phyloP scores from a whole-genome alignment of 2,329 filamentous ascomycete species.

The Bipolaris sorokiniana region DNA sequence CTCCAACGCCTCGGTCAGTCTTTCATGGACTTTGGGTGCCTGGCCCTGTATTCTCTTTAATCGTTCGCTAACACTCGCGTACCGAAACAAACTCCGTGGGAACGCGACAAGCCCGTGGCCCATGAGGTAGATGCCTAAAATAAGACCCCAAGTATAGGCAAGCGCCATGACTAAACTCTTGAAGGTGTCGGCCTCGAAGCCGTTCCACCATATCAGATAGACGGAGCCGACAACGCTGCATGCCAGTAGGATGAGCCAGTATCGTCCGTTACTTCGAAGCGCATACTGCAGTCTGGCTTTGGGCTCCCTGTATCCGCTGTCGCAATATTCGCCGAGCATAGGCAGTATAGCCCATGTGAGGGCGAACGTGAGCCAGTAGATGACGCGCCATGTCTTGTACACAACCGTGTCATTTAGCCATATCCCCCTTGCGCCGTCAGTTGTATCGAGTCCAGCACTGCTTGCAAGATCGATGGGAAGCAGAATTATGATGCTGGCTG shows the following conservation, averaged over 20 bases:
- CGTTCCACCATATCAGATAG: slow-evolving; percentile 82
- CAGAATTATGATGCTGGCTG: slow-evolving; percentile 86
- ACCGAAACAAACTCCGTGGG: slow-evolving; percentile 78
- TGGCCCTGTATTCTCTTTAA: slow-evolving; percentile 77
- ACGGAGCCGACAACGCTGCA: slow-evolving; percentile 74
- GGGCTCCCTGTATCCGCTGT: slow-evolving; percentile 89
- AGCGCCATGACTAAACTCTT: slow-evolving; percentile 91
- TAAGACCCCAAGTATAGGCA: slow-evolving; percentile 90
- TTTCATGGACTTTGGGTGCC: slow-evolving; percentile 84
- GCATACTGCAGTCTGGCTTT: slow-evolving; percentile 83
- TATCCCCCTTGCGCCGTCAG: slow-evolving; percentile 75
- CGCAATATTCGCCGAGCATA: slow-evolving; percentile 90
- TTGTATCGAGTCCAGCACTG: slow-evolving; percentile 70
- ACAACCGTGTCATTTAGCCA: slow-evolving; percentile 82
- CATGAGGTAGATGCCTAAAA: slow-evolving; percentile 96
- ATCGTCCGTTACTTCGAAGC: slow-evolving; percentile 83
- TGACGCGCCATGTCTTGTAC: slow-evolving; percentile 89
- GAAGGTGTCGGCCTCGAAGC: slow-evolving; percentile 72
- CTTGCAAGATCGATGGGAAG: slow-evolving; percentile 96
- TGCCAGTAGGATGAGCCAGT: slow-evolving; percentile 79
- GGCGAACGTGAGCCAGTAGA: slow-evolving; percentile 96
- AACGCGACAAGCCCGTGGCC: slow-evolving; percentile 94
- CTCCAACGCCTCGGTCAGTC: slow-evolving; percentile 81
- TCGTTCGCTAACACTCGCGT: slow-evolving; percentile 75
- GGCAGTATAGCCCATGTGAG: slow-evolving; percentile 95